Percentiles rank a stretch among this genome's conserved stretches.
phyloP scores from a whole-genome alignment of 257 asterid species.

The Solanum tarapatanum region DNA sequence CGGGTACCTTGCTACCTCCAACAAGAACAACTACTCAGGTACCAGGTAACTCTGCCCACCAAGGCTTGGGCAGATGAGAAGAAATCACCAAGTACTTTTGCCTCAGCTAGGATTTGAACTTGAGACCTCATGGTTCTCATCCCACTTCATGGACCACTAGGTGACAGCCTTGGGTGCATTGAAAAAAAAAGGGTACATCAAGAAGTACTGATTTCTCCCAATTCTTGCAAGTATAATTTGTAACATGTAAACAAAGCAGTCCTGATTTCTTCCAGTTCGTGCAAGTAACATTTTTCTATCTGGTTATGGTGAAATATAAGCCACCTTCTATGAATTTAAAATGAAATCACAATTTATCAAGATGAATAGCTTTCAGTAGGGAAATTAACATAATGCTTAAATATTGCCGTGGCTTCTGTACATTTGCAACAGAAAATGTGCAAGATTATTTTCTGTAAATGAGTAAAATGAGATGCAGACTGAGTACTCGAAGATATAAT shows the following conservation, averaged over 20 bases:
- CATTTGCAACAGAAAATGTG: not conserved
- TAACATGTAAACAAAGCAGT: not conserved
- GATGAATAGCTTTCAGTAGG: not conserved
- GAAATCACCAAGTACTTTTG: not conserved
- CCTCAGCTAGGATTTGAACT: not conserved
- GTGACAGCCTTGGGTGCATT: not conserved
- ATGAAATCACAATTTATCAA: not conserved
- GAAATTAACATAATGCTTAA: not conserved
- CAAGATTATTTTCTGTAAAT: not conserved
- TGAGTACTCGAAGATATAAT: not conserved
- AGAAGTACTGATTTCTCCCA: not conserved
- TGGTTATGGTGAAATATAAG: not conserved
- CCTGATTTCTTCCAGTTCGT: not conserved
- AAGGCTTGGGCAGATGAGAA: not conserved
- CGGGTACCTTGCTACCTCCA: not conserved
- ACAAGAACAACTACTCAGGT: not conserved
- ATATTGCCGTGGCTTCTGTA: not conserved
- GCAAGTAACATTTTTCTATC: not conserved
- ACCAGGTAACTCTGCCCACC: not conserved
- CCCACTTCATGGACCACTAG: not conserved
- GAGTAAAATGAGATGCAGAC: not conserved
- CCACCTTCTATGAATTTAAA: not conserved
- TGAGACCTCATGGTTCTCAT: not conserved
- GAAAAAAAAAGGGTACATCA: not conserved
- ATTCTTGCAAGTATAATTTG: not conserved